phyloP scores from a whole-genome alignment of 345 rosid genomes.

The Salix viminalis region DNA sequence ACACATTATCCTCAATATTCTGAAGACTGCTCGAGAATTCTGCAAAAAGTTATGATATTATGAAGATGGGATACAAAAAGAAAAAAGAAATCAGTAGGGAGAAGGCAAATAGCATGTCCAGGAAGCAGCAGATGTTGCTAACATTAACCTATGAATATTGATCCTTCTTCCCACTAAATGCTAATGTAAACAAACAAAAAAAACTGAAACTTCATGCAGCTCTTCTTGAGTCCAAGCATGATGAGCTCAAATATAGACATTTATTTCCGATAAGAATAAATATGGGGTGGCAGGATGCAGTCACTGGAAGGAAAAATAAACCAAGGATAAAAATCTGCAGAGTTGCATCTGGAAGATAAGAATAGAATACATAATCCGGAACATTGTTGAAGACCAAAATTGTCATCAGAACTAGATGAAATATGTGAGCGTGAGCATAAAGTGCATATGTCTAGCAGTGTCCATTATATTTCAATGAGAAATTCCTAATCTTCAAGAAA shows the following conservation, averaged over 20 bases:
- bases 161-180: not conserved
- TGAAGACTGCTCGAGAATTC: constrained; percentile 35
- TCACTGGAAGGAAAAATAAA: not conserved
- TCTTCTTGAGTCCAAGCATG: constrained; percentile 1
- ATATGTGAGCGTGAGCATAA: not conserved
- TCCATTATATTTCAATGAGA: not conserved
- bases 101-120: not conserved
- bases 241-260: not conserved
- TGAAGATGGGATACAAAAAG: not conserved
- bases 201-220: not conserved
- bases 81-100: not conserved
- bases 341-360: not conserved
- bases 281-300: not conserved
- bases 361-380: not conserved
- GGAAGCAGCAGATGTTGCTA: not conserved
- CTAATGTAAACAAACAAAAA: constrained; percentile 1
- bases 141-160: not conserved
- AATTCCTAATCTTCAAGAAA: not conserved
- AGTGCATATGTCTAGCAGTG: not conserved
- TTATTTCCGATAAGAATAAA: not conserved
- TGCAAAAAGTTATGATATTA: constrained; percentile 23
- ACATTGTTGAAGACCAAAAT: not conserved
- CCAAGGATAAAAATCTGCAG: not conserved
- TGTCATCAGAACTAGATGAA: not conserved
- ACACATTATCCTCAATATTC: constrained; percentile 25